Conservation (phyloP, 73 alveolate genomes). For the Symbiodinium natans region DNA sequence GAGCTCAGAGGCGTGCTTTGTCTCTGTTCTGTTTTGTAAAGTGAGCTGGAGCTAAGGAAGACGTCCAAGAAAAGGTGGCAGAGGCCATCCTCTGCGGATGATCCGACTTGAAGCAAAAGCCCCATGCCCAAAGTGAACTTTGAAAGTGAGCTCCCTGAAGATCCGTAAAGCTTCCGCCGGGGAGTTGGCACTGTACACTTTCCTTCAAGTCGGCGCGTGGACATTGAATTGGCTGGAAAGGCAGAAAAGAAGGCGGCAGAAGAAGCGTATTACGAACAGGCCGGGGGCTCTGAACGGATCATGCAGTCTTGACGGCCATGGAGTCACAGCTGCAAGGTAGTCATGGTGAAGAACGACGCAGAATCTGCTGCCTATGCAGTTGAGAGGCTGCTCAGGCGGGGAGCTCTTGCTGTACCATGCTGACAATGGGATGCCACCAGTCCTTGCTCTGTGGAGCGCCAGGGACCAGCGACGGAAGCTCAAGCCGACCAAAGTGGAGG, state of each 20-base stretch:
- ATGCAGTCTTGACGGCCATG: not conserved
- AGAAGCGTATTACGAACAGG: conserved; percentile 38
- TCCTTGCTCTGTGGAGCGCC: not conserved
- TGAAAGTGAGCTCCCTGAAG: too few species aligned
- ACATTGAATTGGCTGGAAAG: not conserved
- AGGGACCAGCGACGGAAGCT: conserved; percentile 59
- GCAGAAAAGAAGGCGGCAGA: conserved; percentile 65
- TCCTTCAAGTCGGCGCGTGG: too few species aligned
- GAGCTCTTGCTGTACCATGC: not conserved
- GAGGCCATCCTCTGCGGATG: too few species aligned
- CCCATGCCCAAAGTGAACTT: too few species aligned
- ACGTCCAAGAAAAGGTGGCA: conserved; percentile 63
- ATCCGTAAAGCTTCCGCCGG: too few species aligned
- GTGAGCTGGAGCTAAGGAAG: conserved; percentile 13
- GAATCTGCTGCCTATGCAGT: conserved; percentile 54
- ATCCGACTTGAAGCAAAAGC: too few species aligned
- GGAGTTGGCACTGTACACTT: too few species aligned
- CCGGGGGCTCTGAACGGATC: not conserved
- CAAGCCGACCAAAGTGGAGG: conserved; percentile 59
- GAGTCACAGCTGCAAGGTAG: not conserved
- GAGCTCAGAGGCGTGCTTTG: too few species aligned
- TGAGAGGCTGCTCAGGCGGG: conserved; percentile 41
- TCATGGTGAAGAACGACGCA: conserved; percentile 76
- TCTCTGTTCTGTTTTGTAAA: too few species aligned
- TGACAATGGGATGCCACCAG: not conserved